Base-by-base conservation (phyloP, 768 basidiomycete species). In the Pholiota conissans region DNA sequence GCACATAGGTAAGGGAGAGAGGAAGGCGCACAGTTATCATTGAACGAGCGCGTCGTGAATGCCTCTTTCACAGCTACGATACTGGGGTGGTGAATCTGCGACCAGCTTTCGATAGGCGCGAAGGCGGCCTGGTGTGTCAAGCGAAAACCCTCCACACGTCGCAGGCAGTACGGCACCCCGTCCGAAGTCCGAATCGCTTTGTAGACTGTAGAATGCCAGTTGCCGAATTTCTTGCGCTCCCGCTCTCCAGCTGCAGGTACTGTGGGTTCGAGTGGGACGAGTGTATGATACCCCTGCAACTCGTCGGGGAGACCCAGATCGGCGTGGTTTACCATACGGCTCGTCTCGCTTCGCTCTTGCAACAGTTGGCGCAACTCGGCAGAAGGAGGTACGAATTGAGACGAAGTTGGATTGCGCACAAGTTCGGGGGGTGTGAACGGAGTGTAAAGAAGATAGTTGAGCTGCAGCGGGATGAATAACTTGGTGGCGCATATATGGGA, bases 381-480 rank as follows among this genome's bases (percentile, higher is more conserved):
- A 2, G 81, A 79, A 0, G 79, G 64, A 1, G 76, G 79, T 1
- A 97, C 81, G 74, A 96, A 98, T 67, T 95, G 93, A 28, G 73
- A 76, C 65, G 78, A 64, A 61, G 66, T 61, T 34, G 69, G 49
- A 7, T 81, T 77, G 16, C 81, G 68, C 63, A 81, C 66, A 68
- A 89, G 76, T 55, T 78, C 66, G 61, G 82, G 73, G 42, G 89
- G 77, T 66, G 89, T 76, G 64, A 82, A 81, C 2, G 84, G 82
- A 3, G 91, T 88, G 75, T 99, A 99, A 28, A 98, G 81, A 63
- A 98, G 93, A 67, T 99, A 94, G 67, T 97, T 86, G 46, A 98
- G 82, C 93, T 96, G 67, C 40, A 52, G 22, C 52, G 27, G 10
- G n/a, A 53, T 22, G 26, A 37, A 46, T 28, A 24, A 42, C n/a